These are phyloP conservation scores for Colletotrichum karsti DNA, from an alignment of 2,329 filamentous ascomycete species.

Conservation along the genomic window DNA sequence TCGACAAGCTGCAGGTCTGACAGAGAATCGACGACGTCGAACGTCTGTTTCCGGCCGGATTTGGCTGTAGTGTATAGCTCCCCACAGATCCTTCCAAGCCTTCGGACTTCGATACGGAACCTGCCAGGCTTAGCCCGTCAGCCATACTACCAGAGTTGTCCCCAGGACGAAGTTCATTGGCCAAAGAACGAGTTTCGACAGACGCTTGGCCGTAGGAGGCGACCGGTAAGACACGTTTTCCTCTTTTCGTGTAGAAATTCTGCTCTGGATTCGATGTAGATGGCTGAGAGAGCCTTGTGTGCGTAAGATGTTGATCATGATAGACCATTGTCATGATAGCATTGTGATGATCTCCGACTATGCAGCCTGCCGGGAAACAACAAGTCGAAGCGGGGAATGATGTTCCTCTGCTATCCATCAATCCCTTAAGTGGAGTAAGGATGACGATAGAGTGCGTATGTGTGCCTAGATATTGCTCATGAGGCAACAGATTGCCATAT, in stretches of 20 bases:
- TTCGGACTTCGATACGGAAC: neutral
- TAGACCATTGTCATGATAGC: neutral
- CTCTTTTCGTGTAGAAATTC: conserved; percentile 11
- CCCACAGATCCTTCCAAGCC: neutral
- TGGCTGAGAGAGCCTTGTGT: neutral
- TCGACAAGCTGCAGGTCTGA: conserved; percentile 2
- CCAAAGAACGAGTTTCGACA: neutral
- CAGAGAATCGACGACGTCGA: conserved; percentile 5
- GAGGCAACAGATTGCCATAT: neutral
- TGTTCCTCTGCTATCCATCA: neutral
- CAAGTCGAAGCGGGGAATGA: conserved; percentile 2
- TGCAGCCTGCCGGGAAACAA: neutral
- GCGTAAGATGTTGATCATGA: conserved; percentile 16
- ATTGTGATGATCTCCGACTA: neutral
- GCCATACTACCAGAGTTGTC: neutral
- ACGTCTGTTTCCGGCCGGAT: conserved; percentile 14
- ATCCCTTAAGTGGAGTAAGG: neutral
- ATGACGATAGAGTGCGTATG: conserved; percentile 11
- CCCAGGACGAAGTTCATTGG: neutral
- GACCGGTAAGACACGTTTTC: conserved; percentile 1
- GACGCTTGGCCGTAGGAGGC: conserved; percentile 8
- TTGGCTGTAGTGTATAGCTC: neutral
- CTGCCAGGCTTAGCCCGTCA: neutral
- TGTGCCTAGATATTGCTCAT: conserved; percentile 8
- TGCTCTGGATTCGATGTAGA: neutral